Evolutionary conservation across 2,329 filamentous ascomycete genomes (phyloP).

Genomic region (Calonectria henricotiae): DNA sequence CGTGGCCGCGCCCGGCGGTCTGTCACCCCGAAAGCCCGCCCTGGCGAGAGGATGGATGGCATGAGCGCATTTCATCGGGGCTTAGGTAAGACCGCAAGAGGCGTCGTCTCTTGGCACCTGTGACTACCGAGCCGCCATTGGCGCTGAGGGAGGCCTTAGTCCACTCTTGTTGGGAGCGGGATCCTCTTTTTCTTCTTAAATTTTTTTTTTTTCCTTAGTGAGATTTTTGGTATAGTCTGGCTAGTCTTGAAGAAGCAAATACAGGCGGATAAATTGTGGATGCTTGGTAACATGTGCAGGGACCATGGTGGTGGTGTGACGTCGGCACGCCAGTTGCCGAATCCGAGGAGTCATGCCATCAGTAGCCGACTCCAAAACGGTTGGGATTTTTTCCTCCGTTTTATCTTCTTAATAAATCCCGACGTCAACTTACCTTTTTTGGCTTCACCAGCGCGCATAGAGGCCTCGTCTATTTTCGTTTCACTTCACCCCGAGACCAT

Average conservation of each 20-base stretch:
- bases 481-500: conserved; percentile 67
- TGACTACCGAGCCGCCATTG: neutral
- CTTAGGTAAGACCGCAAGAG: conserved; percentile 3
- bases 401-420: neutral
- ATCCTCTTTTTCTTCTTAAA: neutral
- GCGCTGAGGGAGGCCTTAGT: neutral
- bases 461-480: neutral
- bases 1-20: conserved; percentile 10
- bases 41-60: neutral
- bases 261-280: conserved; percentile 13
- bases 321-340: conserved; percentile 16
- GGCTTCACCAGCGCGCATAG: neutral
- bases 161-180: conserved; percentile 7
- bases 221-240: neutral
- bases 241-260: neutral
- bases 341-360: conserved; percentile 6
- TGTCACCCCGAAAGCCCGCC: conserved; percentile 4
- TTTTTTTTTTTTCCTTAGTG: conserved; percentile 4
- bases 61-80: neutral
- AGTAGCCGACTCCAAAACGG: neutral
- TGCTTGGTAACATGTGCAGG: neutral
- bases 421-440: neutral
- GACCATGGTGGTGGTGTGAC: conserved; percentile 20
- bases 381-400: neutral
- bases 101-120: neutral